Evolutionary conservation across 2,329 filamentous ascomycete species (phyloP).

Genomic region (Diaporthe ampelina): DNA sequence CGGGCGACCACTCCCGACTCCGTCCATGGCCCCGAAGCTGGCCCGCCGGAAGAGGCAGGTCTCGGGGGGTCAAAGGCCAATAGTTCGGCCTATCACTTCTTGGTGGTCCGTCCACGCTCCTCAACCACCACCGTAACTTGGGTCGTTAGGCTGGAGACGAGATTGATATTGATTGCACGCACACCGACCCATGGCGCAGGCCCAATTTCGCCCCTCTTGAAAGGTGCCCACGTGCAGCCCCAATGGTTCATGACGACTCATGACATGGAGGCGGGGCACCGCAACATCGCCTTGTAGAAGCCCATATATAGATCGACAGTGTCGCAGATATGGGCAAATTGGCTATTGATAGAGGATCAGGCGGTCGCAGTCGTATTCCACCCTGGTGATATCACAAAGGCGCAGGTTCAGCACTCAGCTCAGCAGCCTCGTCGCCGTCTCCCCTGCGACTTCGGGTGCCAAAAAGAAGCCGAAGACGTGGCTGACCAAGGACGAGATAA

Average conservation of each 20-base stretch:
- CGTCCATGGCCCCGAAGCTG: slow-evolving; percentile 5
- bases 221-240: slow-evolving; percentile 22
- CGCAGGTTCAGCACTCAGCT: not conserved
- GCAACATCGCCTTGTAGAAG: slow-evolving; percentile 17
- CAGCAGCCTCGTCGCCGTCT: slow-evolving; percentile 6
- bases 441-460: slow-evolving; percentile 1
- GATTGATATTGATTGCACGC: slow-evolving; percentile 17
- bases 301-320: slow-evolving; percentile 29
- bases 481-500: slow-evolving; percentile 1
- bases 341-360: slow-evolving; percentile 7
- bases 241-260: slow-evolving; percentile 20
- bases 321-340: slow-evolving; percentile 27
- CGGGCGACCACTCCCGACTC: slow-evolving; percentile 30
- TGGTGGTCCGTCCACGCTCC: not conserved
- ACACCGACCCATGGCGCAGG: not conserved
- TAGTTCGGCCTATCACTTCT: slow-evolving; percentile 14
- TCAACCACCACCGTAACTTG: slow-evolving; percentile 12
- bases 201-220: not conserved
- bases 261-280: slow-evolving; percentile 21
- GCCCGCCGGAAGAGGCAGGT: slow-evolving; percentile 21
- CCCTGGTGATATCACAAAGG: slow-evolving; percentile 19
- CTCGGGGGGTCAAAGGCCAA: slow-evolving; percentile 18
- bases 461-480: not conserved
- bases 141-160: slow-evolving; percentile 6
- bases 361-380: slow-evolving; percentile 11